Evolutionary conservation across 208 protist genomes (phyloP).

Genomic region (Acanthamoeba triangularis): DNA sequence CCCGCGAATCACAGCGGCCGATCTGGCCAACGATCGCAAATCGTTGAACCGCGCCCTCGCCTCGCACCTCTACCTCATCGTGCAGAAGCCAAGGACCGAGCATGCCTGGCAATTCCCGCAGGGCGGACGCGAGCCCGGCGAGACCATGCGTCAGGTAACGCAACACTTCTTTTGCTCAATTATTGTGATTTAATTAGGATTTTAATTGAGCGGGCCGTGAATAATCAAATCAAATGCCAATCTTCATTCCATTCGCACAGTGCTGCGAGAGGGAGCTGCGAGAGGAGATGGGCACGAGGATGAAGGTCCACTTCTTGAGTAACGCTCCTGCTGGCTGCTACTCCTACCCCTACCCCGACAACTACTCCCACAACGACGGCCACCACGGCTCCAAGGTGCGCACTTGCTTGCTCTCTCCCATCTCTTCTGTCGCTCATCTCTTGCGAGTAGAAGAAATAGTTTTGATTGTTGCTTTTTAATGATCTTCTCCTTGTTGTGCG

Average conservation of each 20-base stretch:
- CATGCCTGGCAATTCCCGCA: conserved; percentile 81
- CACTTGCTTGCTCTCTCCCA: neutral
- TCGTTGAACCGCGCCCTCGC: conserved; percentile 54
- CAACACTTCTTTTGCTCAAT: neutral
- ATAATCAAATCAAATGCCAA: neutral
- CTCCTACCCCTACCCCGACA: neutral
- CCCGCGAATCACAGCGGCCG: neutral
- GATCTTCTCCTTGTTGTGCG: neutral
- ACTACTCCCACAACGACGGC: neutral
- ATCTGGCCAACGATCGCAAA: conserved; percentile 51
- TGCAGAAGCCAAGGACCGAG: conserved; percentile 51
- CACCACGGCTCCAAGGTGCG: conserved; percentile 1
- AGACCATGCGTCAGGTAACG: conserved; percentile 71
- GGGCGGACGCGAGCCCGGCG: conserved; percentile 49
- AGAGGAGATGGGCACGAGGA: conserved; percentile 20
- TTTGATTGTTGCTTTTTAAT: neutral
- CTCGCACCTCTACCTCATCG: conserved; percentile 73
- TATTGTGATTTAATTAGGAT: neutral
- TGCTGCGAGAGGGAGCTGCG: conserved; percentile 68
- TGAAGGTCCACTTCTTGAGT: conserved; percentile 27
- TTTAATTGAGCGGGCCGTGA: neutral
- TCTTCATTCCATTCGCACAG: conserved; percentile 3
- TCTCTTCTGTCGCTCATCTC: neutral
- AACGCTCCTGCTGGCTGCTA: conserved; percentile 52
- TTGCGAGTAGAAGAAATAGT: neutral